Conservation (phyloP, 192 early-diverging fungal species). For the Entrophospora sp. region DNA sequence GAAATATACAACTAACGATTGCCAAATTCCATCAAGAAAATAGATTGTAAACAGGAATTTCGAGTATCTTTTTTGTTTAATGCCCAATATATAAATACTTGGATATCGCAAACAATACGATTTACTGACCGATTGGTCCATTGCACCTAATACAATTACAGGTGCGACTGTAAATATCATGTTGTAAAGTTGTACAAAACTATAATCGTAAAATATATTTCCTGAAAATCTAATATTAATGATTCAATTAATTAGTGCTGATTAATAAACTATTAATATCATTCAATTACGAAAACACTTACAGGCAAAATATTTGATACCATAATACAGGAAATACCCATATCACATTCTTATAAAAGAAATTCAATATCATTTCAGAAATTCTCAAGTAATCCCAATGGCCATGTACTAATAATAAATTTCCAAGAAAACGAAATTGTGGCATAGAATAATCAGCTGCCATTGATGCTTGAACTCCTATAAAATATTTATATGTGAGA, state of each 20-base stretch:
- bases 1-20: conserved; percentile 82
- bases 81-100: conserved; percentile 70
- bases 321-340: conserved; percentile 88
- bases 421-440: conserved; percentile 83
- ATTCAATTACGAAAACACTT: conserved; percentile 5
- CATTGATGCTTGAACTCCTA: conserved; percentile 82
- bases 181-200: conserved; percentile 85
- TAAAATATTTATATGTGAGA: conserved; percentile 22
- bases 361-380: conserved; percentile 83
- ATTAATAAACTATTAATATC: background rate
- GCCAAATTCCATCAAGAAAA: conserved; percentile 83
- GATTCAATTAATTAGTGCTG: background rate
- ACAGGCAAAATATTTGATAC: conserved; percentile 89
- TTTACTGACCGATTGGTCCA: conserved; percentile 64
- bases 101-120: conserved; percentile 48
- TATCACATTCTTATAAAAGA: conserved; percentile 94
- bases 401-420: conserved; percentile 86
- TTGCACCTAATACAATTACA: conserved; percentile 46
- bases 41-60: conserved; percentile 79
- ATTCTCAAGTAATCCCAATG: conserved; percentile 84
- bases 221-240: conserved; percentile 53
- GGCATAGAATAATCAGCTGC: conserved; percentile 88
- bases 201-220: conserved; percentile 85
- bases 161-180: conserved; percentile 61
- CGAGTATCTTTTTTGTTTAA: conserved; percentile 72